These are phyloP conservation scores for Daldinia vernicosa DNA, from an alignment of 495 filamentous ascomycete species.

Conservation along the genomic window DNA sequence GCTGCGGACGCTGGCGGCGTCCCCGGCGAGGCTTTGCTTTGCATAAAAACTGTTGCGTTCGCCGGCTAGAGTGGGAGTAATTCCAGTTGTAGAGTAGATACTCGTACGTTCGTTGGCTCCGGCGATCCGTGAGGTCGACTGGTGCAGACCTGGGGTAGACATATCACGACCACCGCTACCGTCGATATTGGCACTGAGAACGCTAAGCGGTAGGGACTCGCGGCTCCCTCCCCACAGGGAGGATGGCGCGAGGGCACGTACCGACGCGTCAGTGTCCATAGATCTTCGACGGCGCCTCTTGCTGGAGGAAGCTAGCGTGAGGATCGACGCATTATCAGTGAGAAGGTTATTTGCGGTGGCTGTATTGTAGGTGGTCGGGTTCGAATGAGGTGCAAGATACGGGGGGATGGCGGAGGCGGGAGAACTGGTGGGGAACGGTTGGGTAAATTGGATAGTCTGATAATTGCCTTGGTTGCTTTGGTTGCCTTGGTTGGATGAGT, in stretches of 20 bases:
- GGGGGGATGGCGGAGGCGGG: conserved; percentile 82
- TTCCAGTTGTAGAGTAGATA: conserved; percentile 83
- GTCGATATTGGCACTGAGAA: conserved; percentile 81
- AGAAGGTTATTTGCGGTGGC: conserved; percentile 93
- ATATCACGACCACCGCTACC: conserved; percentile 43
- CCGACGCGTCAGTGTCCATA: conserved; percentile 94
- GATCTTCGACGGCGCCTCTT: conserved; percentile 88
- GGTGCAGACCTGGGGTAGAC: conserved; percentile 48
- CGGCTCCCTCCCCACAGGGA: conserved; percentile 89
- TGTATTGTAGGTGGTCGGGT: conserved; percentile 80
- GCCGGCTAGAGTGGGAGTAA: conserved; percentile 68
- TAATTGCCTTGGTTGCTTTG: conserved; percentile 61
- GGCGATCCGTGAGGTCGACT: conserved; percentile 69
- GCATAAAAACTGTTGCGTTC: conserved; percentile 86
- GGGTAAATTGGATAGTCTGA: conserved; percentile 77
- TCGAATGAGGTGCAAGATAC: conserved; percentile 68
- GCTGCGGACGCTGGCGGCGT: conserved; percentile 81
- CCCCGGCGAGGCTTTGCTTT: conserved; percentile 70
- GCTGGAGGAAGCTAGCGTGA: conserved; percentile 95
- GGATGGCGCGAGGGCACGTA: conserved; percentile 90
- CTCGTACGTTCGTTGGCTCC: conserved; percentile 78
- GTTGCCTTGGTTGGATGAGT: conserved; percentile 58
- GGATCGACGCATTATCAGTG: conserved; percentile 93
- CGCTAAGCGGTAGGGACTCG: conserved; percentile 87
- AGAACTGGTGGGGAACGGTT: conserved; percentile 83